Evolutionary conservation across 805 yeast genomes (phyloP).

Genomic region (Candida manassasensis): DNA sequence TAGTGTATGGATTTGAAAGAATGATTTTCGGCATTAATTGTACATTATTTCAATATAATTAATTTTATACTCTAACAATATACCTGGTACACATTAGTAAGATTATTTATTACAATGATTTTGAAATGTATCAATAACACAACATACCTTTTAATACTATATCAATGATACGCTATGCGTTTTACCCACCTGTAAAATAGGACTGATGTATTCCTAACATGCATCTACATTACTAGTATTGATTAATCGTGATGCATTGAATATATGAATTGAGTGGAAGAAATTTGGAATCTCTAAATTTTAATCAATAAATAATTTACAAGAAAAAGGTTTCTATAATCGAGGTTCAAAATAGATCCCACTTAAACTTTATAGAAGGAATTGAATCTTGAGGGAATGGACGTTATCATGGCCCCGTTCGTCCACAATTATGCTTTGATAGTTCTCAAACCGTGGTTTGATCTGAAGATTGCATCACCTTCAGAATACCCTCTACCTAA

Average conservation of each 20-base stretch:
- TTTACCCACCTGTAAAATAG: no score
- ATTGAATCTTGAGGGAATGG: background rate
- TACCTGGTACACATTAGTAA: no score
- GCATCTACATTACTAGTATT: no score
- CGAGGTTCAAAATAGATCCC: background rate
- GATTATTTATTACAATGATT: no score
- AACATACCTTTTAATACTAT: no score
- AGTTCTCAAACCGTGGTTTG: constrained; percentile 69
- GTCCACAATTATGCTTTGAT: constrained; percentile 50
- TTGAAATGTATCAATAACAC: no score
- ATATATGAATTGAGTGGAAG: background rate
- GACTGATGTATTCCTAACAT: no score
- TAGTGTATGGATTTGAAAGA: no score
- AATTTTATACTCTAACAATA: no score
- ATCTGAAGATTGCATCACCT: constrained; percentile 95
- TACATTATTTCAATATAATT: no score
- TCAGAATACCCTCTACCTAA: constrained; percentile 97
- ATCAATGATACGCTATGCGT: no score
- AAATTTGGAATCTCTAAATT: background rate
- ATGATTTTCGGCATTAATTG: no score
- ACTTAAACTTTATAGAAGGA: background rate
- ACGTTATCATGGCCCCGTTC: background rate
- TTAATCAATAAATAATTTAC: constrained; percentile 5
- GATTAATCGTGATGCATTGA: background rate
- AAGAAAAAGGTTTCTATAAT: constrained; percentile 5